These are phyloP conservation scores for Sistotremastrum niveocremeum DNA, from an alignment of 768 basidiomycete genomes.

Conservation along the genomic window DNA sequence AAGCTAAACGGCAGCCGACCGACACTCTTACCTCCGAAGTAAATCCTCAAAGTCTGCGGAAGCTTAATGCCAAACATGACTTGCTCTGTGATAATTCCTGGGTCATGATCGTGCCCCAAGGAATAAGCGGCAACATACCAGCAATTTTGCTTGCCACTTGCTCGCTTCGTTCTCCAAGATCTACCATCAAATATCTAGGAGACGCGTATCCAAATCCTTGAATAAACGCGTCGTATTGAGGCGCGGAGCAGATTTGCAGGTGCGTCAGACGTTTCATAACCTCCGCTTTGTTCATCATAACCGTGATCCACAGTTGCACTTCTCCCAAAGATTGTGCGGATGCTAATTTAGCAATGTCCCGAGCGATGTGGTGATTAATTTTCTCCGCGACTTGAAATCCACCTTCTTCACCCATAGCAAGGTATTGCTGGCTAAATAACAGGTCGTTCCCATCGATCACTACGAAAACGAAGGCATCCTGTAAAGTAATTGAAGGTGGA, in stretches of 20 bases:
- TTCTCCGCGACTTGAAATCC: too few relatives aligned
- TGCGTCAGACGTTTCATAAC: constrained; percentile 36
- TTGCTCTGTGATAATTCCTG: constrained; percentile 33
- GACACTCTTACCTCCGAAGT: constrained; percentile 45
- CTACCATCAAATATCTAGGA: constrained; percentile 55
- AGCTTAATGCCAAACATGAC: constrained; percentile 56
- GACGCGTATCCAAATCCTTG: constrained; percentile 64
- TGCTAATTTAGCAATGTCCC: too few relatives aligned
- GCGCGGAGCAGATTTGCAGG: constrained; percentile 42
- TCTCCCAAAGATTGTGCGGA: too few relatives aligned
- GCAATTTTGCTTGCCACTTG: constrained; percentile 53
- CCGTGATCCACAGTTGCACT: constrained; percentile 46
- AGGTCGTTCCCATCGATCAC: too few relatives aligned
- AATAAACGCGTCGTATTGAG: constrained; percentile 54
- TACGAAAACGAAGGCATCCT: too few relatives aligned
- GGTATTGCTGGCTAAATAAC: too few relatives aligned
- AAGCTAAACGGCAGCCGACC: too few relatives aligned
- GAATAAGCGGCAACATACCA: constrained; percentile 29
- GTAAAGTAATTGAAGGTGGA: too few relatives aligned
- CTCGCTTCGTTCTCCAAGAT: constrained; percentile 53
- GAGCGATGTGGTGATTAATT: too few relatives aligned
- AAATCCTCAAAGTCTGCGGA: constrained; percentile 61
- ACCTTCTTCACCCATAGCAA: too few relatives aligned
- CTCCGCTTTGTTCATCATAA: constrained; percentile 54
- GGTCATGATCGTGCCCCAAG: background rate